phyloP scores from a whole-genome alignment of 306 rosid species.

The Glycine latifolia region DNA sequence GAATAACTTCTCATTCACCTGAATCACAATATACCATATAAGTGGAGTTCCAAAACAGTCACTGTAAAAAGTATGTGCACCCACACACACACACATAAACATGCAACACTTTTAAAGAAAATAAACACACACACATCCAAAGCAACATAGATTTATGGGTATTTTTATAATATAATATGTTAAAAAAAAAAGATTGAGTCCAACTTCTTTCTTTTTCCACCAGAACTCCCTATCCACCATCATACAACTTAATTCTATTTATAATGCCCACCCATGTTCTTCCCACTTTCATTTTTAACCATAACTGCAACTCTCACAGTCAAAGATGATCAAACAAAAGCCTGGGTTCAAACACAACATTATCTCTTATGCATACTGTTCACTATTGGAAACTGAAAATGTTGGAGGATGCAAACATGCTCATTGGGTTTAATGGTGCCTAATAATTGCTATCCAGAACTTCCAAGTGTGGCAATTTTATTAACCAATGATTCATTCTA shows the following conservation, averaged over 20 bases:
- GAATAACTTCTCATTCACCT: conserved; percentile 90
- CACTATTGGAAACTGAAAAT: background rate
- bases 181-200: background rate
- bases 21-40: conserved; percentile 41
- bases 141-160: conserved; percentile 14
- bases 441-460: conserved; percentile 15
- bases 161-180: conserved; percentile 7
- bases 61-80: conserved; percentile 10
- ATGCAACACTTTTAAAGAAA: background rate
- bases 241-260: background rate
- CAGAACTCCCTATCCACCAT: conserved; percentile 14
- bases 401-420: conserved; percentile 23
- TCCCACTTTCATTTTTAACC: background rate
- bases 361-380: background rate
- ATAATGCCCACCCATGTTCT: conserved; percentile 12
- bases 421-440: conserved; percentile 27
- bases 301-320: background rate
- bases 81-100: background rate
- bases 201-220: conserved; percentile 3
- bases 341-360: conserved; percentile 1
- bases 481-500: conserved; percentile 6
- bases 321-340: conserved; percentile 12
- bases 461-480: conserved; percentile 16
- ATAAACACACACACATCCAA: background rate
- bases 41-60: conserved; percentile 42